Evolutionary conservation across 768 basidiomycete species (phyloP).

Genomic region (Porpolomopsis calyptriformis): DNA sequence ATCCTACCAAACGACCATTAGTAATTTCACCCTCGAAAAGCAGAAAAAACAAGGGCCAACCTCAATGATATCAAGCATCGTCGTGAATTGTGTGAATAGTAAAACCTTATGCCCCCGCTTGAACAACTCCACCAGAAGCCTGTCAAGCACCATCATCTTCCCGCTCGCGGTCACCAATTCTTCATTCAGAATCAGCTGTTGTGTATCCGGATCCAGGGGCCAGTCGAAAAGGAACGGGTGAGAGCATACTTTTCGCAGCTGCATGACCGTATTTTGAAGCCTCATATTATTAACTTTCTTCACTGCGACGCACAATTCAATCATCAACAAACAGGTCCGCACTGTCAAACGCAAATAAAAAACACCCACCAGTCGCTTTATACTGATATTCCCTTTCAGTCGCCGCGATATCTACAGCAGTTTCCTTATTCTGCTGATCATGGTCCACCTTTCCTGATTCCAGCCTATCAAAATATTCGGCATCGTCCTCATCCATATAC

Average conservation of each 20-base stretch:
- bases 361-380: constrained; percentile 46
- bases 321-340: not conserved
- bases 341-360: not conserved
- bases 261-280: constrained; percentile 93
- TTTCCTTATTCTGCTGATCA: constrained; percentile 22
- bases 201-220: constrained; percentile 55
- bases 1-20: constrained; percentile 34
- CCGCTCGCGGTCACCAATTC: constrained; percentile 81
- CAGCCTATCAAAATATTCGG: constrained; percentile 52
- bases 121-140: constrained; percentile 77
- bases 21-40: no score
- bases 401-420: constrained; percentile 34
- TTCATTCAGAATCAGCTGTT: constrained; percentile 57
- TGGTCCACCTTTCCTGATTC: constrained; percentile 36
- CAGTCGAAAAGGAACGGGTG: constrained; percentile 89
- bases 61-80: constrained; percentile 93
- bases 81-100: constrained; percentile 90
- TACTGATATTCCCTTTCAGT: constrained; percentile 47
- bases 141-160: constrained; percentile 95
- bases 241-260: constrained; percentile 90
- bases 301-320: constrained; percentile 36
- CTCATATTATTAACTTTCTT: constrained; percentile 87
- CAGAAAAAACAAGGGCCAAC: constrained; percentile 27
- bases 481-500: constrained; percentile 52
- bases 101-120: constrained; percentile 71